A percentile compares a stretch with the other conserved stretches of the same genome.
These are phyloP conservation scores for Miamiensis avidus DNA, from an alignment of 169 alveolate species.

Conservation along the genomic window DNA sequence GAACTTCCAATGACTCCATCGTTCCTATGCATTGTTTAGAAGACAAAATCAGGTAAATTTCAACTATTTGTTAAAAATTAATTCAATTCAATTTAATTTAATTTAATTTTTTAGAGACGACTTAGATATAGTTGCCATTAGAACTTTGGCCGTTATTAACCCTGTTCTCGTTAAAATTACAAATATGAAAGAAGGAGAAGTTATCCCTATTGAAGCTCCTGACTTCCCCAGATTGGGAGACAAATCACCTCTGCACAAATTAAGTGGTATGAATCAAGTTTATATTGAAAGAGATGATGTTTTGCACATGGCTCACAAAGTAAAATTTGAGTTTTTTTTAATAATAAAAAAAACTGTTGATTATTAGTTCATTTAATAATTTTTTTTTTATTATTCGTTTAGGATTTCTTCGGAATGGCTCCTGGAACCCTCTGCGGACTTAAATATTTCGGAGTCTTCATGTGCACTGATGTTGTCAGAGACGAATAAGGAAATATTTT, in stretches of 20 bases:
- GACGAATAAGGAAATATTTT: constrained; percentile 53
- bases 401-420: constrained; percentile 82
- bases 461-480: constrained; percentile 67
- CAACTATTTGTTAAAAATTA: no score
- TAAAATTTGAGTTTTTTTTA: background rate
- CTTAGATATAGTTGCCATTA: constrained; percentile 83
- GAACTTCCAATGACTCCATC: constrained; percentile 93
- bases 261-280: constrained; percentile 5
- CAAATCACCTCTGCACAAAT: background rate
- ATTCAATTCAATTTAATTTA: no score
- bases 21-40: constrained; percentile 93
- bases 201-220: constrained; percentile 19
- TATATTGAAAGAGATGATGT: constrained; percentile 60
- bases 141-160: constrained; percentile 88
- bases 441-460: constrained; percentile 69
- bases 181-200: constrained; percentile 42
- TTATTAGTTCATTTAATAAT: background rate
- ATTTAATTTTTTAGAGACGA: constrained; percentile 32
- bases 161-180: constrained; percentile 82
- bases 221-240: constrained; percentile 35
- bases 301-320: constrained; percentile 2
- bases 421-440: constrained; percentile 81
- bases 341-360: background rate
- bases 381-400: background rate
- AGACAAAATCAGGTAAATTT: constrained; percentile 89